Base-by-base conservation (phyloP, 2,329 filamentous ascomycete genomes). In the Canariomyces notabilis region DNA sequence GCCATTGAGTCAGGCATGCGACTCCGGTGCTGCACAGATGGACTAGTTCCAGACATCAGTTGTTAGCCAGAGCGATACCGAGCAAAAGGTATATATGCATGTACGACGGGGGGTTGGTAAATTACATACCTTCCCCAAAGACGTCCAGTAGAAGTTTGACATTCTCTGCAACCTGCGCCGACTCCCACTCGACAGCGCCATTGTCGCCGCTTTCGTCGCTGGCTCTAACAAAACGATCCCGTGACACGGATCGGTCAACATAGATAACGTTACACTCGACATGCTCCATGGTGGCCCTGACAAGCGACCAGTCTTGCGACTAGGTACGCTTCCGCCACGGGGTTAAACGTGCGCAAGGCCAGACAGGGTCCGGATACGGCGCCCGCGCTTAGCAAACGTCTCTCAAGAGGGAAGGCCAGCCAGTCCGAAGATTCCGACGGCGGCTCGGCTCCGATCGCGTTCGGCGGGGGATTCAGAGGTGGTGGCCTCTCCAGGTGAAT, bases 281-380 rank as follows among this genome's bases (percentile, higher is more conserved):
- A 61, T 69, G 70, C 63, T 80, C 77, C 77, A 81, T 81, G 62
- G 65, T 72, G 68, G 68, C 66, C 67, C 69, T 65, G 62, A 68
- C 65, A 68, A 72, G 74, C 75, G 75, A 72, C 76, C 75, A 79
- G 76, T 76, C 77, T 73, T 66, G 63, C 70, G 76, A 79, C 76
- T 70, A 56, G 76, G 74, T 75, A 70, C 74, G 71, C 74, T 73
- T 73, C 69, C 68, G 67, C 73, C 74, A 68, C 70, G 40, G 44
- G 34, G 36, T 35, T 34, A 47, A 48, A 49, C 37, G 54, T 49
- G 49, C n/a, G 35, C 44, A 42, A 29, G 21, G 31, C 53, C 53
- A 53, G 42, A 22, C 40, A 44, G 35, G 44, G 48, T 29, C 44
- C 42, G 38, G 45, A 41, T 31, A 40, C 44, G 49, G 33, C 26